Conservation (phyloP, 345 rosid genomes). For the Gossypioides kirkii region DNA sequence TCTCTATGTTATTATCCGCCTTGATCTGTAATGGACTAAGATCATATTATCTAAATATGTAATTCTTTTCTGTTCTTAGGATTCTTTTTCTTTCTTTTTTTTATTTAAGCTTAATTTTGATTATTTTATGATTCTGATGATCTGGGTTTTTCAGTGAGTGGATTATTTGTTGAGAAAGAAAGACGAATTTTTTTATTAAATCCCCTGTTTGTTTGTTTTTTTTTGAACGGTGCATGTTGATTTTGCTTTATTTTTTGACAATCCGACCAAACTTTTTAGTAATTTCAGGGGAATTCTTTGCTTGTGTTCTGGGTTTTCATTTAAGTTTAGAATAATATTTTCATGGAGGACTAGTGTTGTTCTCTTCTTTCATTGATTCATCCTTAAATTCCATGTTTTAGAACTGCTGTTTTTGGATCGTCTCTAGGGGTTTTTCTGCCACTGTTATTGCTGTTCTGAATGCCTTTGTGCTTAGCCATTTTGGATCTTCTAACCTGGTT, state of each 20-base stretch:
- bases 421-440: conserved; percentile 10
- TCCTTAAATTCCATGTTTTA: neutral
- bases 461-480: conserved; percentile 12
- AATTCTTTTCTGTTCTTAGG: conserved; percentile 9
- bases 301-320: conserved; percentile 34
- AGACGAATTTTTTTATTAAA: conserved; percentile 5
- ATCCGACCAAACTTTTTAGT: conserved; percentile 16
- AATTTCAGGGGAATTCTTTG: conserved; percentile 30
- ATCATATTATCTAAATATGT: conserved; percentile 30
- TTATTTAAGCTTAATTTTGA: conserved; percentile 18
- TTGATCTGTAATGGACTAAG: conserved; percentile 13
- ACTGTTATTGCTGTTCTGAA: conserved; percentile 2
- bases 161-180: neutral
- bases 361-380: conserved; percentile 10
- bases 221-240: conserved; percentile 12
- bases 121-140: conserved; percentile 22
- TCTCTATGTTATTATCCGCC: neutral
- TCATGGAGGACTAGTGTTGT: conserved; percentile 35
- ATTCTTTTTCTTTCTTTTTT: conserved; percentile 11
- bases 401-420: neutral
- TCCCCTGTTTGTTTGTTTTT: conserved; percentile 31
- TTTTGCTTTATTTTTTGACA: conserved; percentile 19
- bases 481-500: conserved; percentile 19
- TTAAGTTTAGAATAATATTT: conserved; percentile 39
- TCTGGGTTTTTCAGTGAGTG: conserved; percentile 25